A percentile compares a stretch with the other conserved stretches of the same genome.
These are phyloP conservation scores for Barbatosphaeria neglecta DNA, from an alignment of 495 filamentous ascomycete genomes.

Conservation along the genomic window DNA sequence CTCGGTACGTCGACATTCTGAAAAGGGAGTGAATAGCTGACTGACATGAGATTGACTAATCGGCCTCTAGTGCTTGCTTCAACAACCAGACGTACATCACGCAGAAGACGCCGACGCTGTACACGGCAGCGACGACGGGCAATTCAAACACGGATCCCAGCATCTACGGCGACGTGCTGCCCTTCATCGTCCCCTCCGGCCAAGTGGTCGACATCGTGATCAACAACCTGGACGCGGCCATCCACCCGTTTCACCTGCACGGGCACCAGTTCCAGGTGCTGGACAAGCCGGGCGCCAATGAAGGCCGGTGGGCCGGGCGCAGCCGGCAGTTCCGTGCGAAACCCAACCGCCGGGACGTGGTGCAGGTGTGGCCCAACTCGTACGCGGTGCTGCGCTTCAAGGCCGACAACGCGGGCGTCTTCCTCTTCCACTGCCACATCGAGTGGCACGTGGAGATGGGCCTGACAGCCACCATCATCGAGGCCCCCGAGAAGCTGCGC, in stretches of 20 bases:
- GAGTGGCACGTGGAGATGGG: conserved; percentile 73
- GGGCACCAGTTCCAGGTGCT: conserved; percentile 75
- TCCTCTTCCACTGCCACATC: conserved; percentile 73
- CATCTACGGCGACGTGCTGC: conserved; percentile 68
- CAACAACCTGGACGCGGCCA: conserved; percentile 63
- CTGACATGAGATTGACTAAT: too few relatives aligned
- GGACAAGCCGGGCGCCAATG: conserved; percentile 30
- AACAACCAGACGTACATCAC: conserved; percentile 62
- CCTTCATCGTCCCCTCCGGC: conserved; percentile 50
- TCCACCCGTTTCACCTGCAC: conserved; percentile 45
- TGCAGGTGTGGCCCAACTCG: conserved; percentile 40
- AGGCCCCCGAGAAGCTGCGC: conserved; percentile 52
- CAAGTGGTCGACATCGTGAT: conserved; percentile 67
- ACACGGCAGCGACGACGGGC: conserved; percentile 57
- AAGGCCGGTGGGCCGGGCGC: conserved; percentile 23
- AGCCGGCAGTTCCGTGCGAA: conserved; percentile 32
- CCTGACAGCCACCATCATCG: conserved; percentile 59
- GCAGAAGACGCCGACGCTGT: conserved; percentile 70
- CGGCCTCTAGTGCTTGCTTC: conserved; percentile 58
- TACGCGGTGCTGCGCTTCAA: conserved; percentile 47
- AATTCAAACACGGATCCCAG: conserved; percentile 43
- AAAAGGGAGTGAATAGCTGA: not conserved
- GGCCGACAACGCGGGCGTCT: conserved; percentile 64
- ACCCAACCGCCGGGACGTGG: conserved; percentile 41
- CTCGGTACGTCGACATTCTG: conserved; percentile 28